Evolutionary conservation across 2,329 filamentous ascomycete genomes (phyloP).

Genomic region (Endocalyx cinctus): DNA sequence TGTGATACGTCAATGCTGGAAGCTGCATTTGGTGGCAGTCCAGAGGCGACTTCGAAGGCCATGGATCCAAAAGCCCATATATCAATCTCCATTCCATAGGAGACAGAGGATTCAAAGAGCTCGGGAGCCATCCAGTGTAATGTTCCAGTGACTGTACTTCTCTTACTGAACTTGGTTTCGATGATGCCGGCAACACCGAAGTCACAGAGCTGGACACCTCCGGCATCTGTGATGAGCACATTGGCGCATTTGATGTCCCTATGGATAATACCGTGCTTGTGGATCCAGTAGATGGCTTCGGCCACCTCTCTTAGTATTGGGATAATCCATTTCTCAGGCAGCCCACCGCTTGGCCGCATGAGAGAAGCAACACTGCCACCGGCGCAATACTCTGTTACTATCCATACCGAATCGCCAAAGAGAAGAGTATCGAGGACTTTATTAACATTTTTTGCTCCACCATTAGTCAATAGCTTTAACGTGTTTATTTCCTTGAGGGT

Average conservation of each 20-base stretch:
- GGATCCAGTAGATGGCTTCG: conserved; percentile 63
- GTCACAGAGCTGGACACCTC: conserved; percentile 75
- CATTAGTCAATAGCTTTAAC: conserved; percentile 68
- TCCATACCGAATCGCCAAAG: conserved; percentile 78
- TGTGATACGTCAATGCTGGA: conserved; percentile 48
- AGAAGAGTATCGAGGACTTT: conserved; percentile 74
- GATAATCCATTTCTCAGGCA: conserved; percentile 68
- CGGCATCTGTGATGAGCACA: conserved; percentile 72
- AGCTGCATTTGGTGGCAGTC: conserved; percentile 65
- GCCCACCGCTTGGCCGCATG: conserved; percentile 63
- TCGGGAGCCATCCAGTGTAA: conserved; percentile 86
- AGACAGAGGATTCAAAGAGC: conserved; percentile 59
- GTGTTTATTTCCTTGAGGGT: conserved; percentile 65
- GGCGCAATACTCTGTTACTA: conserved; percentile 81
- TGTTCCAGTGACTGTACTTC: conserved; percentile 76
- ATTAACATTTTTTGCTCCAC: conserved; percentile 74
- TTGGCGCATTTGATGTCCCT: conserved; percentile 74
- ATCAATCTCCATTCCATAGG: conserved; percentile 69
- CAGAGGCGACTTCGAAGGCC: conserved; percentile 75
- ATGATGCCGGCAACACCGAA: conserved; percentile 79
- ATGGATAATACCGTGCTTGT: conserved; percentile 65
- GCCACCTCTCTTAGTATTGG: conserved; percentile 63
- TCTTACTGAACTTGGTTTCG: conserved; percentile 70
- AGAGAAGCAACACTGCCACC: conserved; percentile 75
- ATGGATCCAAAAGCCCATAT: conserved; percentile 85